phyloP scores from a whole-genome alignment of 23 red algal species.

The Gracilaria gracilis region DNA sequence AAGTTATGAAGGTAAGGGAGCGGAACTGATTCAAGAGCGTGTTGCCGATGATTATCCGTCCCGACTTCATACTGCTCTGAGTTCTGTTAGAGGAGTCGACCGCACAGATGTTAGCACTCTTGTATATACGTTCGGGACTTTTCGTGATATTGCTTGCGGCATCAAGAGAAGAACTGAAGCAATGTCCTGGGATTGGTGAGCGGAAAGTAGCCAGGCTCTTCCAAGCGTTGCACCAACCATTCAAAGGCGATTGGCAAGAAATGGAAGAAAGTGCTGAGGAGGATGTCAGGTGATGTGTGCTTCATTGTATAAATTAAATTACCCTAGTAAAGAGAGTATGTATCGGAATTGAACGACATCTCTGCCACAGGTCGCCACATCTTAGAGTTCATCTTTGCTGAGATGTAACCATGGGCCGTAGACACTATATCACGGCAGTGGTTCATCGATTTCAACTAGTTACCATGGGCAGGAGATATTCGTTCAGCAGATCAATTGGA shows the following conservation, averaged over 20 bases:
- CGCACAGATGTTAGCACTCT: conserved; percentile 85
- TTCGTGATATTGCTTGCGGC: conserved; percentile 58
- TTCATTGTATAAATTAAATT: background rate
- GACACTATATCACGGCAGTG: background rate
- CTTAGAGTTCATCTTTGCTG: background rate
- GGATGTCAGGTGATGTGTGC: background rate
- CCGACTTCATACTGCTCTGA: conserved; percentile 68
- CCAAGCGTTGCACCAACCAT: conserved; percentile 68
- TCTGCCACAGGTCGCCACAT: background rate
- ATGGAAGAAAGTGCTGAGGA: conserved; percentile 20
- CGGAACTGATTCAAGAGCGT: conserved; percentile 75
- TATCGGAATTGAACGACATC: no score
- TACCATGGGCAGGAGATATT: background rate
- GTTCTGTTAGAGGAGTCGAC: conserved; percentile 77
- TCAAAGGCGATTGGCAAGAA: conserved; percentile 59
- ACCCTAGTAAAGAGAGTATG: no score
- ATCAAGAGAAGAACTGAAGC: conserved; percentile 51
- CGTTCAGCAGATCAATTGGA: background rate
- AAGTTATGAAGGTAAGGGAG: conserved; percentile 80
- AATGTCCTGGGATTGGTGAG: conserved; percentile 76
- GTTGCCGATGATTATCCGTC: conserved; percentile 61
- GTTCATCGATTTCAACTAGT: background rate
- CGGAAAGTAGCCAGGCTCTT: conserved; percentile 70
- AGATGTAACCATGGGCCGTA: background rate
- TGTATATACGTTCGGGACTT: conserved; percentile 72